phyloP scores from a whole-genome alignment of 2,329 filamentous ascomycete species.

The Neopestalotiopsis sp. region DNA sequence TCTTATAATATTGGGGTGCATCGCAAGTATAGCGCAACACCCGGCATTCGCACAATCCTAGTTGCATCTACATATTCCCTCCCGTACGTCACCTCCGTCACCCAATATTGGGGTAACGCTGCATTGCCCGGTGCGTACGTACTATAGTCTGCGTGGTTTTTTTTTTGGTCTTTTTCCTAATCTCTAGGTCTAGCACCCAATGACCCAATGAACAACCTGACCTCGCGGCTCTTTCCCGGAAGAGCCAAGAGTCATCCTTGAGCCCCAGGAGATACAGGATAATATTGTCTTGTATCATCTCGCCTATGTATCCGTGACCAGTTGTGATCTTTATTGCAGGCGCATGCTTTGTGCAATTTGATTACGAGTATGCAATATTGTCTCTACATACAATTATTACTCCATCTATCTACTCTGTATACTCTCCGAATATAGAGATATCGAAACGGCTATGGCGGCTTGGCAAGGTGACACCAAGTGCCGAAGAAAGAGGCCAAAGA shows the following conservation, averaged over 20 bases:
- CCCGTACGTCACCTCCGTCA: not conserved
- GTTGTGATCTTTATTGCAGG: not conserved
- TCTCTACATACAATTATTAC: not conserved
- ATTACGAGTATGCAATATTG: not conserved
- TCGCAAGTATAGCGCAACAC: not conserved
- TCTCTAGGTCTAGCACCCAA: not conserved
- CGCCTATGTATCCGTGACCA: not conserved
- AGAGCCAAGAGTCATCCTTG: not conserved
- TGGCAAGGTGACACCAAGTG: not conserved
- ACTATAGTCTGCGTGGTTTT: not conserved
- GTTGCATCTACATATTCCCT: not conserved
- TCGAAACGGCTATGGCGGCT: not conserved
- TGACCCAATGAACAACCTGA: not conserved
- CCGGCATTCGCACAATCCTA: not conserved
- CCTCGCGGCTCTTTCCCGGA: slow-evolving; percentile 1
- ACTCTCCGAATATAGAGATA: not conserved
- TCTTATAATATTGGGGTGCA: not conserved
- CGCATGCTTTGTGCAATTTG: not conserved
- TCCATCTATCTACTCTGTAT: not conserved
- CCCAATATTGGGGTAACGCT: not conserved
- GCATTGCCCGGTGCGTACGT: not conserved
- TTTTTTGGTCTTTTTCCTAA: not conserved
- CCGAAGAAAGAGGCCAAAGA: no score
- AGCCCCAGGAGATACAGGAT: not conserved
- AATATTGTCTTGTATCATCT: not conserved